phyloP scores from a whole-genome alignment of 163 green algal species.

The Scenedesmus sp. region DNA sequence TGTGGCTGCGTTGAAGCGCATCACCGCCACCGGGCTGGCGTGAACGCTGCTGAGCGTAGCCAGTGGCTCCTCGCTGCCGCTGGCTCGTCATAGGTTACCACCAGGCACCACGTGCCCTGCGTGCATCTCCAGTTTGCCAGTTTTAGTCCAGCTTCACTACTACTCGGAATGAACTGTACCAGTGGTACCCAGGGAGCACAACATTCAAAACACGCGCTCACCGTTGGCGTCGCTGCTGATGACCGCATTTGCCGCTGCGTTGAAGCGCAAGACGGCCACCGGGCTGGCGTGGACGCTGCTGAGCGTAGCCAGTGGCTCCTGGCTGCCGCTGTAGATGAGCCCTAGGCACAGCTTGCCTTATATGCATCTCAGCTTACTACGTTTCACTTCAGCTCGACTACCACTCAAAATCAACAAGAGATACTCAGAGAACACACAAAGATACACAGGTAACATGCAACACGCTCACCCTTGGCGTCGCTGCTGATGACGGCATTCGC shows the following conservation, averaged over 20 bases:
- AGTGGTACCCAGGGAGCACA: too few relatives aligned
- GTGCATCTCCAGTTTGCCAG: too few relatives aligned
- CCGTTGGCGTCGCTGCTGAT: constrained; percentile 89
- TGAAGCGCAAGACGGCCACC: constrained; percentile 87
- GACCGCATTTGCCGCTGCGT: constrained; percentile 73
- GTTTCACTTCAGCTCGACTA: too few relatives aligned
- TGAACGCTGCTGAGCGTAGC: constrained; percentile 67
- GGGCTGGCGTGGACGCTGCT: constrained; percentile 73
- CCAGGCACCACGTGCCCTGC: too few relatives aligned
- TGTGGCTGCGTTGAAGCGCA: constrained; percentile 83
- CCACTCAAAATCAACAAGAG: too few relatives aligned
- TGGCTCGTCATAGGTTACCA: constrained; percentile 81
- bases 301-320: constrained; percentile 59
- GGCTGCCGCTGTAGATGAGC: constrained; percentile 65
- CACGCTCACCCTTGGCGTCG: constrained; percentile 77
- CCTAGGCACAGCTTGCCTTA: too few relatives aligned
- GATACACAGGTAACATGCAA: not conserved
- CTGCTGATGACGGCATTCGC: constrained; percentile 83
- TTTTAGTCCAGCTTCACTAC: too few relatives aligned
- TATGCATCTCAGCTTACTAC: too few relatives aligned
- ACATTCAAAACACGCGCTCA: constrained; percentile 18
- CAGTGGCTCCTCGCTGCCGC: constrained; percentile 70
- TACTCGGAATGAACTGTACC: too few relatives aligned
- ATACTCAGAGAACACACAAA: too few relatives aligned
- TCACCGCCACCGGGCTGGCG: constrained; percentile 75